Evolutionary conservation across 2,329 filamentous ascomycete species (phyloP).

Genomic region (Alternaria brassicae): DNA sequence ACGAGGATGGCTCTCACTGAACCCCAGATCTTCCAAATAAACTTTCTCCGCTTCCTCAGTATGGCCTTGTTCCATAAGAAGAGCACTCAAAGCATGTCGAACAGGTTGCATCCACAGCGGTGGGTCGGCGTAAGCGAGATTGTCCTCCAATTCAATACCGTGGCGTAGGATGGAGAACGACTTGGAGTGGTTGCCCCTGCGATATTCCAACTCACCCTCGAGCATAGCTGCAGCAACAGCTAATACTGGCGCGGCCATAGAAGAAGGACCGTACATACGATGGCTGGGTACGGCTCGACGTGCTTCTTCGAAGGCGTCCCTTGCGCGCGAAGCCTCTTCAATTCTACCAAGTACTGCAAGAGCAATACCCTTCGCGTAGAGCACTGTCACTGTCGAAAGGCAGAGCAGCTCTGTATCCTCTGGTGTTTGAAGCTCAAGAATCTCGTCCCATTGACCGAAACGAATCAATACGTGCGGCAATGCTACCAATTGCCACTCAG

Average conservation of each 20-base stretch:
- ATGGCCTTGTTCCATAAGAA: slow-evolving; percentile 6
- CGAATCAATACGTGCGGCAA: slow-evolving; percentile 10
- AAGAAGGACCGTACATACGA: neutral
- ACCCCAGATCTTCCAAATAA: slow-evolving; percentile 3
- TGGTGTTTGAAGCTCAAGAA: neutral
- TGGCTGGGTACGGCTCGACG: neutral
- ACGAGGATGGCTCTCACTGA: neutral
- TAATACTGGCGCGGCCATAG: neutral
- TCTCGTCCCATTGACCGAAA: slow-evolving; percentile 11
- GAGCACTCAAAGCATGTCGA: slow-evolving; percentile 9
- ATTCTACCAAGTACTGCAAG: slow-evolving; percentile 1
- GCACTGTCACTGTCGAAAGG: neutral
- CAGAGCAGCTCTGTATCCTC: neutral
- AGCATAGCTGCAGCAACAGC: slow-evolving; percentile 7
- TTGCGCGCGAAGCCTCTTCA: neutral
- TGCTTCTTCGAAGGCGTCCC: neutral
- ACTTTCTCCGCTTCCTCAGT: slow-evolving; percentile 1
- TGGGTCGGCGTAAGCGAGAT: neutral
- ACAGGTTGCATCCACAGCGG: slow-evolving; percentile 11
- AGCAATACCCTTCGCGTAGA: slow-evolving; percentile 6
- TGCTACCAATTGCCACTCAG: slow-evolving; percentile 12
- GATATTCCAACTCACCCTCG: slow-evolving; percentile 7
- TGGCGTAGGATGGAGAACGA: neutral
- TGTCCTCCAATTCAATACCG: slow-evolving; percentile 5
- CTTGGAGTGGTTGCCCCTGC: neutral